Conservation (phyloP, 2,329 filamentous ascomycete species). For the Hortaea werneckii region DNA sequence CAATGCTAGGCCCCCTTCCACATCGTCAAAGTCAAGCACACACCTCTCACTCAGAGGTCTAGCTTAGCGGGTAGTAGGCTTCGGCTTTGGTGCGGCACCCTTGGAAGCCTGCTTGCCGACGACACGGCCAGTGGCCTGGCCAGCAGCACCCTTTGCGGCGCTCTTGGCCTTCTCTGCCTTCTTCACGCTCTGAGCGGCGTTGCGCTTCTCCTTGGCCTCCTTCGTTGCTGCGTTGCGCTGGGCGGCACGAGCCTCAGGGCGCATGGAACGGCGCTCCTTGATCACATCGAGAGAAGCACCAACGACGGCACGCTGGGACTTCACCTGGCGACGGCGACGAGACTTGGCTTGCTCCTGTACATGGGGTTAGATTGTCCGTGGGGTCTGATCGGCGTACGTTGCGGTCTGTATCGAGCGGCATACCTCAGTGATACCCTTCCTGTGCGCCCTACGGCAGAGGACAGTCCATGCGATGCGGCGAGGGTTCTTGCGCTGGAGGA, state of each 20-base stretch:
- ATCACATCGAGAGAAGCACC: slow-evolving; percentile 99
- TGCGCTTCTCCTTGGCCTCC: slow-evolving; percentile 98
- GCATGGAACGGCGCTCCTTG: slow-evolving; percentile 94
- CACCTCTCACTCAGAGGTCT: background rate
- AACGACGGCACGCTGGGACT: slow-evolving; percentile 97
- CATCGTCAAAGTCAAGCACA: background rate
- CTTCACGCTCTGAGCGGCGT: slow-evolving; percentile 77
- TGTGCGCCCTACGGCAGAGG: slow-evolving; percentile 96
- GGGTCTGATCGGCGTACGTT: background rate
- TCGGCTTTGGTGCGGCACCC: slow-evolving; percentile 77
- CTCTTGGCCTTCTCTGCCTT: slow-evolving; percentile 99
- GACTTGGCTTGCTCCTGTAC: slow-evolving; percentile 98
- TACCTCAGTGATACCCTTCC: slow-evolving; percentile 99
- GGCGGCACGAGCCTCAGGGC: slow-evolving; percentile 89
- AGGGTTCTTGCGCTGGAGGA: slow-evolving; percentile 99
- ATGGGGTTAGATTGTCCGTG: slow-evolving; percentile 10
- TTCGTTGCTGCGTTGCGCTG: slow-evolving; percentile 85
- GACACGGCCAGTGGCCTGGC: slow-evolving; percentile 63
- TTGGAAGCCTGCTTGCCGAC: slow-evolving; percentile 92
- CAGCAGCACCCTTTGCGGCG: slow-evolving; percentile 64
- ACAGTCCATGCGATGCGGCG: slow-evolving; percentile 98
- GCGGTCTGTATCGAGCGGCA: slow-evolving; percentile 13
- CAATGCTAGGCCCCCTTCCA: background rate
- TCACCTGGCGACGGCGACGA: slow-evolving; percentile 94
- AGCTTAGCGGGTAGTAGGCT: slow-evolving; percentile 73